Base-by-base conservation (phyloP, 768 basidiomycete species). In the Tylopilus sp. region DNA sequence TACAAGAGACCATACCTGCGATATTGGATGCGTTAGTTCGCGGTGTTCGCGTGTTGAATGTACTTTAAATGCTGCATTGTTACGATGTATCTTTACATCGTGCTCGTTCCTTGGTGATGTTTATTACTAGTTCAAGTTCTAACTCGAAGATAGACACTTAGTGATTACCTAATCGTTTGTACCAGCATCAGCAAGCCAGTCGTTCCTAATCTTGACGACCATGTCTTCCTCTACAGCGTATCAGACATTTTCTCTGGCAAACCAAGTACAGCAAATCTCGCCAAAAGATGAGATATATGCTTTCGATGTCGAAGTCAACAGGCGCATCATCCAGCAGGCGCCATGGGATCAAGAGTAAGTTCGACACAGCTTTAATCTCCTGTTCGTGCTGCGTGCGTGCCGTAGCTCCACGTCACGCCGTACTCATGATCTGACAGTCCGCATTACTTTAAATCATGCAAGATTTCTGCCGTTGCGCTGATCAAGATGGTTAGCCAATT, bases 391-490 rank as follows among this genome's bases (percentile, higher is more conserved):
- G 14, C 41, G 17, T 11, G 26, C 33, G n/a, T 22, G 22, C 26
- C 12, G 14, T 26, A 38, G 34, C 37, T 8, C 3, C 33, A 36
- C 24, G 22, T 21, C 6, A 22, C 9, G 11, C 6, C 14, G 21
- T 42, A 22, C 44, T 62, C 49, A 54, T 51, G 9, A 34, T 29
- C 29, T 25, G 0, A 55, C 58, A 92, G 89, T 58, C 86, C 86
- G 1, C 84, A 88, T 60, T 86, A 85, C 73, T 89, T 90, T 73
- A 92, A 86, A 66, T 79, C 82, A 71, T 99, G 89, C 72, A 95
- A 92, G 74, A 98, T 99, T 62, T 96, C 93, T 0, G 92, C 92
- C 0, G 84, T 98, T 25, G 93, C 96, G 13, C 72, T 99, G 48
- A 92, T 98, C 62, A 99, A 98, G 80, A 98, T 98, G 82, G 87